Conservation (phyloP, 305 asterid species). For the Rubia balearica region DNA sequence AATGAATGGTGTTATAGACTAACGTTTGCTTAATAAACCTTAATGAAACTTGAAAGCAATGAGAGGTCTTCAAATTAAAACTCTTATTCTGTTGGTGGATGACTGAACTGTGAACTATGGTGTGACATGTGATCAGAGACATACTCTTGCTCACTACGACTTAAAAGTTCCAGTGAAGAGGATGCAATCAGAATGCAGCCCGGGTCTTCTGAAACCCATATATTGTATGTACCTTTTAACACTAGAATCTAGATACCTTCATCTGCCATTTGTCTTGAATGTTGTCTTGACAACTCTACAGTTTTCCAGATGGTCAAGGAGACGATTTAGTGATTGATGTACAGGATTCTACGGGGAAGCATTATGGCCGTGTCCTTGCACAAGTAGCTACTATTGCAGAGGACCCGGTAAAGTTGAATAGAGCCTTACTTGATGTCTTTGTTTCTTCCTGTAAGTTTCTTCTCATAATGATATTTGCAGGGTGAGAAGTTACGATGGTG, state of each 20-base stretch:
- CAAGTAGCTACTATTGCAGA: constrained; percentile 53
- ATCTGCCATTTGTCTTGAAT: constrained; percentile 9
- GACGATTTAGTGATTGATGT: constrained; percentile 45
- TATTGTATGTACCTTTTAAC: constrained; percentile 20
- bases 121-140: constrained; percentile 29
- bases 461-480: constrained; percentile 22
- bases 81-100: neutral
- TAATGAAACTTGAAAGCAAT: neutral
- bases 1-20: neutral
- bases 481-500: constrained; percentile 52
- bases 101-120: neutral
- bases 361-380: constrained; percentile 45
- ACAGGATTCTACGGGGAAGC: constrained; percentile 41
- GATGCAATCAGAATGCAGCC: constrained; percentile 46
- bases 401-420: constrained; percentile 30
- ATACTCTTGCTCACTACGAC: constrained; percentile 34
- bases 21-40: neutral
- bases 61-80: neutral
- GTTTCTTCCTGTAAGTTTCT: constrained; percentile 4
- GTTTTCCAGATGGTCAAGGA: constrained; percentile 51
- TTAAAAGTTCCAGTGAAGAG: constrained; percentile 47
- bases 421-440: constrained; percentile 9
- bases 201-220: constrained; percentile 38
- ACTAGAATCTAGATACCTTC: neutral
- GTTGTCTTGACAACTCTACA: constrained; percentile 27